Evolutionary conservation across 352 stramenopile species (phyloP).

Genomic region (Phytophthora pisi): DNA sequence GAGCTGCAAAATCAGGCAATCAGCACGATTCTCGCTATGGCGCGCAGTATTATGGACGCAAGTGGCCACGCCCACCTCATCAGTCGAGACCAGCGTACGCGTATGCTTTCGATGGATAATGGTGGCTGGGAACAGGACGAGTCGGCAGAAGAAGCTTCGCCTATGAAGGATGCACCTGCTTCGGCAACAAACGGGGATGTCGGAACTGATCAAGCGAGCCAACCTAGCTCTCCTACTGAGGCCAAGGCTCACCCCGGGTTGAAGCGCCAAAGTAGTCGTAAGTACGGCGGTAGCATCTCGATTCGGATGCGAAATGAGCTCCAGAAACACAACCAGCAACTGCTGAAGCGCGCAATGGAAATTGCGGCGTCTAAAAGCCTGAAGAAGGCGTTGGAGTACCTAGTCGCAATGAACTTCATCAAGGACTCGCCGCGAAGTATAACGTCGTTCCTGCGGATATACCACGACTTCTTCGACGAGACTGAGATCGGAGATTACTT

Average conservation of each 20-base stretch:
- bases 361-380: conserved; percentile 82
- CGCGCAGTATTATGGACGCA: conserved; percentile 85
- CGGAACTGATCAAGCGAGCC: conserved; percentile 14
- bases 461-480: conserved; percentile 93
- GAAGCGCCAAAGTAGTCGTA: conserved; percentile 26
- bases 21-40: conserved; percentile 75
- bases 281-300: conserved; percentile 61
- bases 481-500: conserved; percentile 95
- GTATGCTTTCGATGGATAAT: conserved; percentile 83
- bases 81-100: conserved; percentile 73
- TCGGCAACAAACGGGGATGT: background rate
- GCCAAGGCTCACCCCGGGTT: conserved; percentile 12
- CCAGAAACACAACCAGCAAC: conserved; percentile 82
- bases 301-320: conserved; percentile 85
- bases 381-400: conserved; percentile 87
- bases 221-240: conserved; percentile 22
- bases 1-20: conserved; percentile 72
- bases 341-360: conserved; percentile 82
- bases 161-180: conserved; percentile 21
- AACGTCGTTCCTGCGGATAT: conserved; percentile 94
- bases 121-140: conserved; percentile 88
- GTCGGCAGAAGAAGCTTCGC: conserved; percentile 31
- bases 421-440: conserved; percentile 90
- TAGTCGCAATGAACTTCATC: conserved; percentile 88
- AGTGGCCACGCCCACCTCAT: conserved; percentile 89